These are phyloP conservation scores for Aspergillus uvarum DNA, from an alignment of 2,329 filamentous ascomycete species.

Conservation along the genomic window DNA sequence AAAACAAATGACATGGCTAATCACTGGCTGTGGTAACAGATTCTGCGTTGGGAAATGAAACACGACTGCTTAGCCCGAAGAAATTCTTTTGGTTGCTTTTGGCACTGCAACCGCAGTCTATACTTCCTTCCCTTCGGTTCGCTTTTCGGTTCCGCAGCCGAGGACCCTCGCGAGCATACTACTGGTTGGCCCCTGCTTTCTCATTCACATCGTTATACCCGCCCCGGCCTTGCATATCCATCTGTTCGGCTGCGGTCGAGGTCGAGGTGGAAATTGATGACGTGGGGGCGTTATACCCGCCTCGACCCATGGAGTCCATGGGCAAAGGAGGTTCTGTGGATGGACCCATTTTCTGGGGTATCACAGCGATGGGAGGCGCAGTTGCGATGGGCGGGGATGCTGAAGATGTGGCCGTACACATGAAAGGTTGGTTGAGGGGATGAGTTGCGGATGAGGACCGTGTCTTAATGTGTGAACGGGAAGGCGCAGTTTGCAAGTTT, in stretches of 20 bases:
- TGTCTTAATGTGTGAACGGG: not conserved
- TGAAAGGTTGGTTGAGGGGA: not conserved
- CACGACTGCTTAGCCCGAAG: not conserved
- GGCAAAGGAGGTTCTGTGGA: not conserved
- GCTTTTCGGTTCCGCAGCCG: not conserved
- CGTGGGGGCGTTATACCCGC: slow-evolving; percentile 35
- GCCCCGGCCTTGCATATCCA: slow-evolving; percentile 29
- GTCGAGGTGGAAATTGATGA: slow-evolving; percentile 5
- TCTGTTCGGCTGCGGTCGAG: not conserved
- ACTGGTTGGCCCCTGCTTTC: not conserved
- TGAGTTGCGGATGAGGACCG: not conserved
- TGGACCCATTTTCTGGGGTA: not conserved
- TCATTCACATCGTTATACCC: slow-evolving; percentile 31
- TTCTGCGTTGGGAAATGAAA: slow-evolving; percentile 50
- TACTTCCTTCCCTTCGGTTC: not conserved
- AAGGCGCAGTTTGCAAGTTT: not conserved
- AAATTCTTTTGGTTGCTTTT: not conserved
- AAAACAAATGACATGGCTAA: not conserved
- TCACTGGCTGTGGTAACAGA: slow-evolving; percentile 32
- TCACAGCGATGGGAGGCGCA: not conserved
- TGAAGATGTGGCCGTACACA: not conserved
- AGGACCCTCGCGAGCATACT: not conserved
- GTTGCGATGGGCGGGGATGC: not conserved
- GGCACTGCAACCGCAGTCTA: not conserved
- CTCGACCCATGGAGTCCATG: slow-evolving; percentile 36